These are phyloP conservation scores for Coemansia sp. DNA, from an alignment of 192 early-diverging fungal genomes.

Conservation along the genomic window DNA sequence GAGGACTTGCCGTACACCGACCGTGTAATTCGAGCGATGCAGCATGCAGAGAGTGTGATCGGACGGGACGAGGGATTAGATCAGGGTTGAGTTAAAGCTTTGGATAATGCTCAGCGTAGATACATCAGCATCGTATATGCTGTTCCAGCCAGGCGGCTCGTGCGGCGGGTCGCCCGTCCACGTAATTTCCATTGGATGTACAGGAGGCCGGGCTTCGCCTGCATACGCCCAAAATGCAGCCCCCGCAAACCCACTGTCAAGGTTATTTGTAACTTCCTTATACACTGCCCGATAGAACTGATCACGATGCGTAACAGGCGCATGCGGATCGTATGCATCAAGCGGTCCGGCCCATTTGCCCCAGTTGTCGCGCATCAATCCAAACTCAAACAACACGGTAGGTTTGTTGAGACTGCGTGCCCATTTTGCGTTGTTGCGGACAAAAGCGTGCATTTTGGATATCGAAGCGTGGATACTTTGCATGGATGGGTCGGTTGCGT, in stretches of 20 bases:
- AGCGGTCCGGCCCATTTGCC: slow-evolving; percentile 17
- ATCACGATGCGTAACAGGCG: slow-evolving; percentile 57
- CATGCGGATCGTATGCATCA: slow-evolving; percentile 47
- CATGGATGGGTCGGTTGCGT: slow-evolving; percentile 46
- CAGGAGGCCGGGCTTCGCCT: slow-evolving; percentile 54
- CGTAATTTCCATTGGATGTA: background rate
- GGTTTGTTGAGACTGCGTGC: slow-evolving; percentile 55
- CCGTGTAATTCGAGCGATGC: slow-evolving; percentile 25
- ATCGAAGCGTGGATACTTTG: slow-evolving; percentile 43
- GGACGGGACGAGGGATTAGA: background rate
- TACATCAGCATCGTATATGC: slow-evolving; percentile 61
- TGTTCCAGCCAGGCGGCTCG: slow-evolving; percentile 65
- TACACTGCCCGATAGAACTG: slow-evolving; percentile 55
- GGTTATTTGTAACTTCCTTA: slow-evolving; percentile 1
- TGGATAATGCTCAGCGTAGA: slow-evolving; percentile 24
- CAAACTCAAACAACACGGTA: slow-evolving; percentile 60
- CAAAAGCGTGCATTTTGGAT: slow-evolving; percentile 40
- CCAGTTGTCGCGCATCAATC: slow-evolving; percentile 56
- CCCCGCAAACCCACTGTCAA: slow-evolving; percentile 26
- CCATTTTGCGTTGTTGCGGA: slow-evolving; percentile 55
- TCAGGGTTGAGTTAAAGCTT: background rate
- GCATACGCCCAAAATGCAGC: slow-evolving; percentile 68
- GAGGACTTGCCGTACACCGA: slow-evolving; percentile 41
- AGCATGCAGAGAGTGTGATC: slow-evolving; percentile 14
- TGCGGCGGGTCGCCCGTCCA: slow-evolving; percentile 65